Percentiles rank a stretch among this genome's conserved stretches.
phyloP scores from a whole-genome alignment of 2,329 filamentous ascomycete species.

The Corniculantispora saksenae region DNA sequence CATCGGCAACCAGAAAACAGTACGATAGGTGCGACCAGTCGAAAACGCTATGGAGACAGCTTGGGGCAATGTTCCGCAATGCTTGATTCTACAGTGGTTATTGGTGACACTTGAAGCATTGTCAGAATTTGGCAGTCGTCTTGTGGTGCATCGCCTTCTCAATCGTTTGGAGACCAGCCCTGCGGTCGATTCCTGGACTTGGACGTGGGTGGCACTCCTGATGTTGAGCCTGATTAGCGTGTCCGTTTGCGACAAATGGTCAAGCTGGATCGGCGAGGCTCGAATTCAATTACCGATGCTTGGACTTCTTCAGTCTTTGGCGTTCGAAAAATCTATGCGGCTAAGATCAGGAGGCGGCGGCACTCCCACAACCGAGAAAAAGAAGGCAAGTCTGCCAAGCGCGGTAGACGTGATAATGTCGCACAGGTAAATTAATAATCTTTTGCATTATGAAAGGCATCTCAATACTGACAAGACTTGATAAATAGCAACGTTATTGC shows the following conservation, averaged over 20 bases:
- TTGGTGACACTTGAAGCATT: conserved; percentile 5
- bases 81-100: conserved; percentile 2
- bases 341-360: neutral
- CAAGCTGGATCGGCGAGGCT: conserved; percentile 3
- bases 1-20: neutral
- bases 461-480: neutral
- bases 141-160: conserved; percentile 7
- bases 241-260: conserved; percentile 34
- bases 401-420: neutral
- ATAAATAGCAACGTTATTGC: neutral
- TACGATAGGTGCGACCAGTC: neutral
- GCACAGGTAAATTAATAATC: neutral
- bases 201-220: conserved; percentile 51
- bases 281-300: conserved; percentile 4
- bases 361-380: neutral
- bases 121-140: conserved; percentile 11
- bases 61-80: neutral
- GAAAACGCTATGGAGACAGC: neutral
- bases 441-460: neutral
- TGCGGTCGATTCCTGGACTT: conserved; percentile 37
- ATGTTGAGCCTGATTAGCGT: conserved; percentile 55
- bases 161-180: conserved; percentile 34
- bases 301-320: conserved; percentile 4
- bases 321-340: conserved; percentile 14
- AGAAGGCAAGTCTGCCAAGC: neutral